Percentiles rank a stretch among this genome's conserved stretches.
Evolutionary conservation across 306 rosid genomes (phyloP).

Genomic region (Astragalus membranaceus): DNA sequence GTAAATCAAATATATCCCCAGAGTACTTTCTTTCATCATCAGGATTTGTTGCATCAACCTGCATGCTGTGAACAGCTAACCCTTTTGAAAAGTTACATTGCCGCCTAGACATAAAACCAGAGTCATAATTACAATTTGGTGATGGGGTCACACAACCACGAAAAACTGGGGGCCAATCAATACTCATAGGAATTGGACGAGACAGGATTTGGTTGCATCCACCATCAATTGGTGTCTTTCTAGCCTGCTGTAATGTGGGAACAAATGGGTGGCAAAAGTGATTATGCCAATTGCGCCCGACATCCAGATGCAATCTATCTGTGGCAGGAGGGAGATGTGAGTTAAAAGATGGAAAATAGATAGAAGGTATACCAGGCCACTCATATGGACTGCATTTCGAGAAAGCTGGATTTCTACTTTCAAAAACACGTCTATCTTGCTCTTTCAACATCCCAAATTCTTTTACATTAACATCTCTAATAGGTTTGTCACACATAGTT

Average conservation of each 20-base stretch:
- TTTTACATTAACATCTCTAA: constrained; percentile 43
- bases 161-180: constrained; percentile 91
- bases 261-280: constrained; percentile 75
- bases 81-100: constrained; percentile 61
- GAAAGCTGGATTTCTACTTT: constrained; percentile 42
- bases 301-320: constrained; percentile 92
- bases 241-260: constrained; percentile 63
- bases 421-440: constrained; percentile 41
- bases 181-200: constrained; percentile 71
- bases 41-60: constrained; percentile 32
- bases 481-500: constrained; percentile 36
- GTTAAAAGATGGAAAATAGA: constrained; percentile 63
- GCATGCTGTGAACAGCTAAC: constrained; percentile 51
- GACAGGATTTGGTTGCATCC: constrained; percentile 58
- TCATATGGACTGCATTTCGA: constrained; percentile 66
- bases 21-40: constrained; percentile 69
- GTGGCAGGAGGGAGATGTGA: constrained; percentile 84
- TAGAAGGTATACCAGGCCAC: constrained; percentile 82
- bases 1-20: constrained; percentile 57
- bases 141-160: constrained; percentile 68
- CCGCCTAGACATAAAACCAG: constrained; percentile 66
- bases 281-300: constrained; percentile 87
- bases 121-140: constrained; percentile 55
- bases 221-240: constrained; percentile 56
- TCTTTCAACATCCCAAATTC: constrained; percentile 38